Evolutionary conservation across 352 stramenopile species (phyloP), one percentile per base, ranked within the genome.

Genomic region (Phytophthora pinifolia): DNA sequence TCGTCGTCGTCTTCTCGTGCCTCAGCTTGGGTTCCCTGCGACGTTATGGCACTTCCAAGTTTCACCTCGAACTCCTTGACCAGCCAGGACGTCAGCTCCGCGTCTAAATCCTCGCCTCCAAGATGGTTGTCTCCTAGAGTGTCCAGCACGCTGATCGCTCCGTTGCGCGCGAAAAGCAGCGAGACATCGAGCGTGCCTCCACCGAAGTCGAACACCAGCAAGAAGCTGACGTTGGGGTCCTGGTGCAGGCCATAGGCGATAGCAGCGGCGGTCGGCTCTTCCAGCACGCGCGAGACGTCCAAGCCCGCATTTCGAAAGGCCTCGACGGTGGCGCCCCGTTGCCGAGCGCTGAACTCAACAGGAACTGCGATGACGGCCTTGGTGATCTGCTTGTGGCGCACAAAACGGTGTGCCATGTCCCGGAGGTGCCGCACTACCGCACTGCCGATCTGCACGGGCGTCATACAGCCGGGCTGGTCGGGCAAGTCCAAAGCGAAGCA

Each of bases 141-240:
- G 45, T 97, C 94, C 48, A 98, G 91, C 31, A 99, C 96, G 58
- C 94, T 96, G 70, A 98, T 98, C 51, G 97, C 97, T 30, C 93
- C 94, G 25, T 97, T 86, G 13, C 97, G 87, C 45, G 97, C 96
- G 44, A 89, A 98, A 13, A 98, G 66, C 37, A 98, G 67, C 44
- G 85, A 96, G 2, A 98, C 90, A 66, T 98, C 94, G 46, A 98
- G 90, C 1, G 94, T 98, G 44, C 94, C 94, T 35, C 94, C 94
- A 36, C 94, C 94, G 49, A 98, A 90, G 62, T 99, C 96, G 46
- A 98, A 99, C 29, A 99, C 97, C 15, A 98, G 71, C 15, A 99
- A 78, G 50, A 98, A 98, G 37, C 88, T 94, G 61, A 98, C 92
- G 18, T 79, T 66, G 15, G 71, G 63, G 46, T 92, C 89, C 63